phyloP scores from a whole-genome alignment of 495 filamentous ascomycete species.

The Thermothielavioides terrestris region DNA sequence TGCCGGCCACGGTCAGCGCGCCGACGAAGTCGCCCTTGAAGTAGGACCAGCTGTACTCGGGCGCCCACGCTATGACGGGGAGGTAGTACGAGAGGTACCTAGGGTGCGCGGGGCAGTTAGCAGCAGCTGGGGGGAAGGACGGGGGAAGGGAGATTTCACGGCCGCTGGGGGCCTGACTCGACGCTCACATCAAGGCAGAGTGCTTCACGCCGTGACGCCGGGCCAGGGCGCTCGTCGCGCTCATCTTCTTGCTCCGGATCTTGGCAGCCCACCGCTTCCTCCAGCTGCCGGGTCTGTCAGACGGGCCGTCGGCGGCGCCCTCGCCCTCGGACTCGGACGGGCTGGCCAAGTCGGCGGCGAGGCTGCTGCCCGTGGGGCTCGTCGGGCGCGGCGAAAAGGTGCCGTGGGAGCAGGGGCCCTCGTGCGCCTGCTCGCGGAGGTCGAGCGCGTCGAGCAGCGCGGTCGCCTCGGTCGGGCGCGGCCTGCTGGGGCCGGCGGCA shows the following conservation, averaged over 20 bases:
- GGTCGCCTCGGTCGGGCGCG: conserved; percentile 32
- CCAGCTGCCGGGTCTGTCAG: conserved; percentile 24
- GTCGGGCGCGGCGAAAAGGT: conserved; percentile 65
- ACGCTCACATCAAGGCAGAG: conserved; percentile 46
- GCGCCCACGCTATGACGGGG: conserved; percentile 80
- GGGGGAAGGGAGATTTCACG: too few species aligned
- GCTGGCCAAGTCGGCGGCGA: conserved; percentile 20
- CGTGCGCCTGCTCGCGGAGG: conserved; percentile 30
- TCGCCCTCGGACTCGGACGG: conserved; percentile 21
- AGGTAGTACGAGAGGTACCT: conserved; percentile 94
- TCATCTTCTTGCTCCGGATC: conserved; percentile 50
- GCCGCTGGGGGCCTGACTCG: not conserved
- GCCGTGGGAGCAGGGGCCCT: conserved; percentile 60
- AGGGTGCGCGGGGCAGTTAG: conserved; percentile 6
- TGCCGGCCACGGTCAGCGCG: conserved; percentile 82
- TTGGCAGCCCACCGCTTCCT: conserved; percentile 26
- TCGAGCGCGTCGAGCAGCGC: conserved; percentile 30
- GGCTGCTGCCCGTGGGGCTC: conserved; percentile 39
- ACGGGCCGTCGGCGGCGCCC: conserved; percentile 8
- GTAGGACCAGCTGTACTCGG: conserved; percentile 71
- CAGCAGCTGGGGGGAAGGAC: not conserved
- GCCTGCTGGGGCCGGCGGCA: conserved; percentile 22
- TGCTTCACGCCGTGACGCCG: conserved; percentile 52
- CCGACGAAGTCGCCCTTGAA: conserved; percentile 81
- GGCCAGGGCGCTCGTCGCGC: conserved; percentile 53